Conservation (phyloP, 2,329 filamentous ascomycete genomes). For the Phaeosphaeriaceae sp. region DNA sequence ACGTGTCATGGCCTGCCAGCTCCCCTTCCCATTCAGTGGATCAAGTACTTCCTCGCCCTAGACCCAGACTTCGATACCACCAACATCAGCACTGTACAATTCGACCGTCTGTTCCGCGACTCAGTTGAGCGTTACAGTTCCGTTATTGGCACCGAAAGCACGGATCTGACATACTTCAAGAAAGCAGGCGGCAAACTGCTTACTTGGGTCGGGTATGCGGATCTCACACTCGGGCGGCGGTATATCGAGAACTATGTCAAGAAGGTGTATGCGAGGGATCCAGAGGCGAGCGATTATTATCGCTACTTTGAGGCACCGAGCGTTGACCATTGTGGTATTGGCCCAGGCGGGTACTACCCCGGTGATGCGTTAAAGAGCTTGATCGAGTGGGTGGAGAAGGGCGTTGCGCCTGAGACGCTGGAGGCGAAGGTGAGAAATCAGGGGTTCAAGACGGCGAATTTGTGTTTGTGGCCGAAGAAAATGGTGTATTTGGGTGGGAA, state of each 20-base stretch:
- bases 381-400: constrained; percentile 40
- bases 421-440: neutral
- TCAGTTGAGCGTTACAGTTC: constrained; percentile 18
- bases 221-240: constrained; percentile 17
- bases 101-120: constrained; percentile 14
- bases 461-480: constrained; percentile 24
- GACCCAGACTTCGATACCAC: constrained; percentile 16
- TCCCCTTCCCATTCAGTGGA: neutral
- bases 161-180: constrained; percentile 17
- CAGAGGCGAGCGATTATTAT: constrained; percentile 27
- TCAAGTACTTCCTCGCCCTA: neutral
- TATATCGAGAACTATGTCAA: constrained; percentile 21
- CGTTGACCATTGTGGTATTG: constrained; percentile 30
- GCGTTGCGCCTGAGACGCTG: constrained; percentile 18
- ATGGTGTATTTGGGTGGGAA: constrained; percentile 16
- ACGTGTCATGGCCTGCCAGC: constrained; percentile 18
- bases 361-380: constrained; percentile 26
- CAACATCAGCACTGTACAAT: constrained; percentile 8
- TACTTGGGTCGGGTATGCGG: constrained; percentile 27
- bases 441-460: constrained; percentile 5
- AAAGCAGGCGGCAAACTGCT: constrained; percentile 30
- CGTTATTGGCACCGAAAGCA: constrained; percentile 14
- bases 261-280: constrained; percentile 19
- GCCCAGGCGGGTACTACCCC: constrained; percentile 30
- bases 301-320: constrained; percentile 43